These are phyloP conservation scores for Fusarium haematococcum DNA, from an alignment of 2,329 filamentous ascomycete genomes.

Conservation along the genomic window DNA sequence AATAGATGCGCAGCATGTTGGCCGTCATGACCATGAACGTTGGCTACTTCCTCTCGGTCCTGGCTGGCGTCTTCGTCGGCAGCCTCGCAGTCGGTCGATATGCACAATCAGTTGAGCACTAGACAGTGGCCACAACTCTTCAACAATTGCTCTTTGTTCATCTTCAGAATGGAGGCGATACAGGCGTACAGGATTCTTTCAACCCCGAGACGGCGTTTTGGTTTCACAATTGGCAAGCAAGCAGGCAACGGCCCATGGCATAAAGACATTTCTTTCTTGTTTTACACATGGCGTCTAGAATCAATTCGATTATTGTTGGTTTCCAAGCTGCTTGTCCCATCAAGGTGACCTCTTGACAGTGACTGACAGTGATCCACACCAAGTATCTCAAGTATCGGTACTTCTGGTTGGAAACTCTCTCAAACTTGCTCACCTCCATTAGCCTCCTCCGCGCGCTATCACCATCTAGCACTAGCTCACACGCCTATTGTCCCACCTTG, in stretches of 20 bases:
- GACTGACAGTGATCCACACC: neutral
- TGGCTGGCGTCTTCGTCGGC: constrained; percentile 85
- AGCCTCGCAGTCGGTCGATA: constrained; percentile 84
- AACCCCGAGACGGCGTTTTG: neutral
- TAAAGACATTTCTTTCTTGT: neutral
- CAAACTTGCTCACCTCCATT: constrained; percentile 59
- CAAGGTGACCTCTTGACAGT: neutral
- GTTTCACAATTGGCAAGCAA: neutral
- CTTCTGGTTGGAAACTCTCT: constrained; percentile 60
- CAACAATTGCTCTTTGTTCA: neutral
- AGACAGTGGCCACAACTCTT: neutral
- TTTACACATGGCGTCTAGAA: neutral
- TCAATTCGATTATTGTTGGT: too few relatives aligned
- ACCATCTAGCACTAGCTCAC: constrained; percentile 5
- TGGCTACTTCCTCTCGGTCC: constrained; percentile 85
- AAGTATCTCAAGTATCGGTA: constrained; percentile 52
- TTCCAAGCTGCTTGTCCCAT: neutral
- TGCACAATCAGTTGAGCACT: constrained; percentile 62
- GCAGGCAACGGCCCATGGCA: neutral
- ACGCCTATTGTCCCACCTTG: neutral
- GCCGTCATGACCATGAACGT: constrained; percentile 92
- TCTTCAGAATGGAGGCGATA: neutral
- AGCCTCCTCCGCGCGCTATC: neutral
- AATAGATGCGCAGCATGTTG: constrained; percentile 77
- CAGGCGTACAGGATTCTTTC: neutral